Evolutionary conservation across 768 basidiomycete species (phyloP).

Genomic region (Boletus rubroflammeus): DNA sequence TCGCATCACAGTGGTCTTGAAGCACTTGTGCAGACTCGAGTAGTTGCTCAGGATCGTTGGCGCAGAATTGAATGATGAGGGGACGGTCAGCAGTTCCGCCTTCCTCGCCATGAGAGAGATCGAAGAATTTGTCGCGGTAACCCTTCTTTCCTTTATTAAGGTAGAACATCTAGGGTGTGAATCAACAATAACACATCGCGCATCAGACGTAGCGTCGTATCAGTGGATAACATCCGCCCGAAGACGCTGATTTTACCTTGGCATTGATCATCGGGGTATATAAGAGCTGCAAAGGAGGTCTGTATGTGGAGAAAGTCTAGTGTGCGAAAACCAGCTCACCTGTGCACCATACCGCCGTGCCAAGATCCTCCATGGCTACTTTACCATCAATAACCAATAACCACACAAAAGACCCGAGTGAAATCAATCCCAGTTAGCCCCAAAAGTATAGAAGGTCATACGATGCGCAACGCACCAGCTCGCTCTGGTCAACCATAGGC

Average conservation of each 20-base stretch:
- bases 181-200: neutral
- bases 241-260: constrained; percentile 45
- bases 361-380: constrained; percentile 84
- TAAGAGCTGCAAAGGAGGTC: constrained; percentile 50
- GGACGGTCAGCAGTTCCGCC: constrained; percentile 75
- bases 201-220: neutral
- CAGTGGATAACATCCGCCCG: neutral
- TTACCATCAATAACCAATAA: neutral
- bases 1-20: constrained; percentile 80
- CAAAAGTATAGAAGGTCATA: neutral
- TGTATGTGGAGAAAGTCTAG: too few relatives aligned
- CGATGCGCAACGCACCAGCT: constrained; percentile 60
- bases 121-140: constrained; percentile 64
- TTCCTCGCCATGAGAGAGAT: constrained; percentile 74
- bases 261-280: constrained; percentile 99
- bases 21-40: constrained; percentile 75
- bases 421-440: neutral
- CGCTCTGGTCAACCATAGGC: constrained; percentile 98
- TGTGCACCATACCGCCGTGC: constrained; percentile 81
- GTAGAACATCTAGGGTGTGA: constrained; percentile 53
- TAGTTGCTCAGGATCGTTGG: constrained; percentile 78
- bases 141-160: constrained; percentile 33
- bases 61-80: constrained; percentile 90
- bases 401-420: neutral
- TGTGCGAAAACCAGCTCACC: constrained; percentile 34